Base-by-base conservation (phyloP, 2,329 filamentous ascomycete genomes). In the Didymella glomerata region DNA sequence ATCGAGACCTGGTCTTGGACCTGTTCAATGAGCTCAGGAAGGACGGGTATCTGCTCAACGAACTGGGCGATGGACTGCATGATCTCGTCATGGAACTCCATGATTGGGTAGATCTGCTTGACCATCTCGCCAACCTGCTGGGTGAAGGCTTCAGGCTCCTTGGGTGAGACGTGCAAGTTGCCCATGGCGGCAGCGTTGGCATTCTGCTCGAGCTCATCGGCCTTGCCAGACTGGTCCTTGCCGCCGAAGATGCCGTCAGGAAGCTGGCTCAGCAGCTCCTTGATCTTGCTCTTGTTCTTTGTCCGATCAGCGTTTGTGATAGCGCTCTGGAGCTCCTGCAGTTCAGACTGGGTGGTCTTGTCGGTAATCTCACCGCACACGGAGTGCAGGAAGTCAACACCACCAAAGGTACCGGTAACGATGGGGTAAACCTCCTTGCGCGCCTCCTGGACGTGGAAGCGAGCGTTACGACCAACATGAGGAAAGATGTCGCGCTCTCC, bases 361-460 rank as follows among this genome's bases (percentile, higher is more conserved):
- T 97, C 93, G 38, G 90, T 90, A 50, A 97, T 87, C 68, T 88
- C 86, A 54, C 86, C 86, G 65, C 87, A 91, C 28, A 96, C 93
- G 1, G 91, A 95, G 80, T 96, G 92, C 61, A 97, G 81, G 79
- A 97, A 97, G 72, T 97, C 94, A 14, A 97, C 93, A 63, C 93
- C 93, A 62, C 93, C 93, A 77, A 97, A 97, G 7, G 93, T 97
- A 60, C 94, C 93, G 1, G 93, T 97, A 44, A 96, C 85, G 61
- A 94, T 81, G 7, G 93, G 93, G 69, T 90, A 97, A 61, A 97
- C 91, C 4, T 83, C 72, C 32, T 82, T 74, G 22, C 83, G 83
- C 57, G 86, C 89, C 44, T 90, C 92, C 32, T 84, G 81, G 27
- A 97, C 83, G 45, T 86, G 81, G 27, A 97, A 81, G 71, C 82